A percentile compares a stretch with the other conserved stretches of the same genome.
These are phyloP conservation scores for Plantago major DNA, from an alignment of 257 asterid species.

Conservation along the genomic window DNA sequence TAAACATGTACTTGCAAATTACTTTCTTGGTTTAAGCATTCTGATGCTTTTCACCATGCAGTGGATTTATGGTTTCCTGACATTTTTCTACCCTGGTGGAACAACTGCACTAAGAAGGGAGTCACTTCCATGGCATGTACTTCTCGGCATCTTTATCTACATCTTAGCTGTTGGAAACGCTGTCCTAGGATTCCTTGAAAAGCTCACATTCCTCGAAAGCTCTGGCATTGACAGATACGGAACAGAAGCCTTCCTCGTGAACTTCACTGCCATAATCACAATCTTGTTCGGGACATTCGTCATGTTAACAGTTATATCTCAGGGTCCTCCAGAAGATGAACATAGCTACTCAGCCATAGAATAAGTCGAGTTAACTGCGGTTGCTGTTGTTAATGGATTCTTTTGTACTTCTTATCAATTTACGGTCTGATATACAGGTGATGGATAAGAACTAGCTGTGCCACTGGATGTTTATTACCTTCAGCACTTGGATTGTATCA, in stretches of 20 bases:
- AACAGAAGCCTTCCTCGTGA: slow-evolving; percentile 81
- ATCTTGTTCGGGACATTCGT: slow-evolving; percentile 73
- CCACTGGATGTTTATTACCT: not conserved
- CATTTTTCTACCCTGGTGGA: slow-evolving; percentile 96
- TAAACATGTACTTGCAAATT: no score
- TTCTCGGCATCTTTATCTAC: slow-evolving; percentile 61
- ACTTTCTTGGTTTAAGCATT: not conserved
- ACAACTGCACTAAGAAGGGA: slow-evolving; percentile 48
- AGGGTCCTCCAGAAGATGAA: slow-evolving; percentile 56
- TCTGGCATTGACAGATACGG: slow-evolving; percentile 71
- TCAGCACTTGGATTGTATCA: not conserved
- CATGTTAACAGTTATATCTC: slow-evolving; percentile 57
- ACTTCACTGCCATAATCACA: slow-evolving; percentile 80
- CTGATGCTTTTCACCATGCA: slow-evolving; percentile 26
- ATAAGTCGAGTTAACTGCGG: not conserved
- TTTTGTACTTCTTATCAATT: not conserved
- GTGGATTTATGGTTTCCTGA: slow-evolving; percentile 87
- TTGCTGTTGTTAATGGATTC: not conserved
- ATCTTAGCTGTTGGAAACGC: slow-evolving; percentile 67
- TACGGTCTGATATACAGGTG: not conserved
- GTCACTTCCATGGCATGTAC: slow-evolving; percentile 89
- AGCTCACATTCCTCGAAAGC: slow-evolving; percentile 80
- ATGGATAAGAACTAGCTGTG: not conserved
- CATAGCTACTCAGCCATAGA: slow-evolving; percentile 63
- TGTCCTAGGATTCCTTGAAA: slow-evolving; percentile 74